Evolutionary conservation across 2,329 filamentous ascomycete genomes (phyloP).

Genomic region (Scytalidium sp.): DNA sequence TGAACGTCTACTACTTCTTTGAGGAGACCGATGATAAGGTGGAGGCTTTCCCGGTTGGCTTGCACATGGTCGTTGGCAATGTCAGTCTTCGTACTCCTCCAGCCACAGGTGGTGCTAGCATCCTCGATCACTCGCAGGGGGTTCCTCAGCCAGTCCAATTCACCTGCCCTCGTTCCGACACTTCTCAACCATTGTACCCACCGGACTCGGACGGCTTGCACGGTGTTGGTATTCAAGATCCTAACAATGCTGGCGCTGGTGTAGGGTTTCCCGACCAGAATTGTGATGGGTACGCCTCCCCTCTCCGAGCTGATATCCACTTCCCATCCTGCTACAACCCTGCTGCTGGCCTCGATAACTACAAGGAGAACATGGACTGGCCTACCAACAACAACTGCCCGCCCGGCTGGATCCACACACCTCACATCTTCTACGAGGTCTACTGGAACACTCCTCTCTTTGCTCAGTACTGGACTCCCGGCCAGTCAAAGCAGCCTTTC

Average conservation of each 20-base stretch:
- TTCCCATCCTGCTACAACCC: conserved; percentile 92
- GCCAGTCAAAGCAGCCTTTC: conserved; percentile 64
- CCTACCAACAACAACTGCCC: conserved; percentile 74
- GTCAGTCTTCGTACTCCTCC: conserved; percentile 61
- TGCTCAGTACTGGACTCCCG: conserved; percentile 57
- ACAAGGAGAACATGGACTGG: conserved; percentile 70
- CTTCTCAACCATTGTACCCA: conserved; percentile 50
- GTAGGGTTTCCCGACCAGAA: conserved; percentile 67
- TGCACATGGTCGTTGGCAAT: conserved; percentile 79
- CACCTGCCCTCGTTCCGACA: conserved; percentile 55
- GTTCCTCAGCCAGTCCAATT: conserved; percentile 53
- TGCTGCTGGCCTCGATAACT: conserved; percentile 47
- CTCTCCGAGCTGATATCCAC: conserved; percentile 76
- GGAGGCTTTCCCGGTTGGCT: conserved; percentile 70
- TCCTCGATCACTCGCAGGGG: conserved; percentile 51
- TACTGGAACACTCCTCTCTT: conserved; percentile 77
- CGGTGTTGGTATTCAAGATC: conserved; percentile 51
- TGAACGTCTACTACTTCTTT: conserved; percentile 77
- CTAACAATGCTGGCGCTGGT: conserved; percentile 52
- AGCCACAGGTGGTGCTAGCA: conserved; percentile 43
- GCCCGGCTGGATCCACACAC: conserved; percentile 62
- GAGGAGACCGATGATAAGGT: conserved; percentile 62
- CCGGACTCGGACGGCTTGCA: conserved; percentile 49
- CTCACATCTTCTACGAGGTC: conserved; percentile 80
- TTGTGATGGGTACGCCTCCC: conserved; percentile 61